phyloP scores from a whole-genome alignment of 83 land plant species.

The Picea mariana region DNA sequence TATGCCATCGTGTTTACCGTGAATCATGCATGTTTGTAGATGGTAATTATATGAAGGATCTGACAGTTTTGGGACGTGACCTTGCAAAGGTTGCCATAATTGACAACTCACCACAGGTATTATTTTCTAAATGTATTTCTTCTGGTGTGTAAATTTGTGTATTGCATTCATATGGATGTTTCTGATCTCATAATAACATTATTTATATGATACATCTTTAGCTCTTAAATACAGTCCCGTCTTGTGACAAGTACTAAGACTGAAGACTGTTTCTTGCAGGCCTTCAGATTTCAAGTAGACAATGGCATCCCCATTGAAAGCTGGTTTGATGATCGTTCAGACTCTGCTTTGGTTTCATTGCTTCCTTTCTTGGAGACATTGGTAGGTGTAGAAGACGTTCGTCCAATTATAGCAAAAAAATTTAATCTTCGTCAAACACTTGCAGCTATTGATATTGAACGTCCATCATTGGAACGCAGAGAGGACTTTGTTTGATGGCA shows the following conservation, averaged over 20 bases:
- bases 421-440: constrained; percentile 23
- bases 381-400: constrained; percentile 72
- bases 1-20: constrained; percentile 66
- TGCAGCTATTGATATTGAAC: background rate
- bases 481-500: background rate
- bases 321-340: constrained; percentile 82
- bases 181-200: background rate
- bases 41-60: constrained; percentile 69
- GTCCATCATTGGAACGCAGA: background rate
- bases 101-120: constrained; percentile 93
- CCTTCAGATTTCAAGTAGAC: constrained; percentile 75
- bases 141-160: constrained; percentile 9
- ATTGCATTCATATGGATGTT: constrained; percentile 8
- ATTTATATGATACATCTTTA: background rate
- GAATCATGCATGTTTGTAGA: constrained; percentile 77
- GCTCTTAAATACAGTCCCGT: background rate
- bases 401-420: constrained; percentile 68
- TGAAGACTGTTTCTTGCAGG: constrained; percentile 34
- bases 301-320: constrained; percentile 88
- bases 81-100: constrained; percentile 73
- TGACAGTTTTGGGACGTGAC: constrained; percentile 77
- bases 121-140: background rate
- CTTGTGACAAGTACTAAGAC: background rate
- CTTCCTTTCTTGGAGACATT: constrained; percentile 85
- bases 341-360: constrained; percentile 49